A percentile compares a stretch with the other conserved stretches of the same genome.
These are phyloP conservation scores for Isoetes engelmannii DNA, from an alignment of 83 land plant species.

Conservation along the genomic window DNA sequence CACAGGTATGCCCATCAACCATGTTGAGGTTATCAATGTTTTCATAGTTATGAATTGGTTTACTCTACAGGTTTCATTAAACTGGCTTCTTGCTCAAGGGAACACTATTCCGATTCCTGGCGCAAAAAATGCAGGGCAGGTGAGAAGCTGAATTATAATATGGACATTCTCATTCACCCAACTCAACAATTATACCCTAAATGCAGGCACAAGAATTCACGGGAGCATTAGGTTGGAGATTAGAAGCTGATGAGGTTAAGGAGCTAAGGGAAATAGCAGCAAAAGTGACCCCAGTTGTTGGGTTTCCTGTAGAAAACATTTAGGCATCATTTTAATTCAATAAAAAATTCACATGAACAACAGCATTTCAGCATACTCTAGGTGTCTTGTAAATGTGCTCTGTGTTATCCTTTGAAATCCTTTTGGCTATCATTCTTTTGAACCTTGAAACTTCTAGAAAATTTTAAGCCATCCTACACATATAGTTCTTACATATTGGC, in stretches of 20 bases:
- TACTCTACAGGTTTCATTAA: constrained; percentile 62
- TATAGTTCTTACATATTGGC: no score
- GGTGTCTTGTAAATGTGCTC: no score
- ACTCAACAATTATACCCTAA: not conserved
- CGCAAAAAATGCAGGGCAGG: constrained; percentile 80
- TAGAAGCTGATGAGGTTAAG: constrained; percentile 49
- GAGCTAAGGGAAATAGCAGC: constrained; percentile 68
- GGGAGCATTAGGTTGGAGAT: constrained; percentile 87
- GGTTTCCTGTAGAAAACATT: constrained; percentile 68
- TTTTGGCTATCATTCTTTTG: no score
- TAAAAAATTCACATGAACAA: no score
- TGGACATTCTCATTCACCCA: not conserved
- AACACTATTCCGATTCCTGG: constrained; percentile 95
- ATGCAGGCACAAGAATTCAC: constrained; percentile 65
- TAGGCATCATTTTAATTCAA: no score
- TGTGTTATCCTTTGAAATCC: no score
- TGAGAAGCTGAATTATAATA: constrained; percentile 11
- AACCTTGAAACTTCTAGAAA: no score
- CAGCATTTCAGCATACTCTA: no score
- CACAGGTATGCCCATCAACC: constrained; percentile 39
- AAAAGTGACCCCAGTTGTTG: constrained; percentile 46
- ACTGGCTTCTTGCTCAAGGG: constrained; percentile 80
- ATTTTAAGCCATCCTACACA: no score
- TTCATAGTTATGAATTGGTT: not conserved
- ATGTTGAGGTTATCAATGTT: not conserved